Evolutionary conservation across 257 asterid genomes (phyloP), one percentile per base, ranked within the genome.

Genomic region (Petunia axillaris): DNA sequence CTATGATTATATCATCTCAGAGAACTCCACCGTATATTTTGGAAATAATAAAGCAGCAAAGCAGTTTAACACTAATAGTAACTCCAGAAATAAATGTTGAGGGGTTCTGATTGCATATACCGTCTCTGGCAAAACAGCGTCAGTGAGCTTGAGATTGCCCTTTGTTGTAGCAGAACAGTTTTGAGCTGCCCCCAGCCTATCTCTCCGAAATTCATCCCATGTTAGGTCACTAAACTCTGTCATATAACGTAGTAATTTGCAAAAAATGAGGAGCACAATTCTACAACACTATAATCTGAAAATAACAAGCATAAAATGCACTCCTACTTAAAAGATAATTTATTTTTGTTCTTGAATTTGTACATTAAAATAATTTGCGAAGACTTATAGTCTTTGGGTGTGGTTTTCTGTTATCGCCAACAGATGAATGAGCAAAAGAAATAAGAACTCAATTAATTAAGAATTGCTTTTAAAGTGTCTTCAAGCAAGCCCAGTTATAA

Each of bases 151-250:
- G 89, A 92, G 98, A 81, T 84, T 96, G 81, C 98, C 97, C 82
- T 74, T 92, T 25, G 83, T 79, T 64, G 99, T 96, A 64, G 99
- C 99, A 52, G 98, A 96, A 85, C 99, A 96, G 87, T 96, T 94
- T 82, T 96, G 98, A 84, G 99, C 91, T 67, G 98, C 99, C 81
- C 99, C 99, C 83, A 96, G 75, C 79, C 78, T 86, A 54, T 92
- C 91, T 77, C 68, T 87, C 6, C 84, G 91, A 91, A 96, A 96
- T 88, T 96, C 99, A 1, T 92, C 95, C 99, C 99, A 96, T 15
- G 98, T 92, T 96, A 94, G 38, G 82, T 96, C 99, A 82, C 97
- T 64, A 85, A 92, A 96, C 87, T 84, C 98, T 95, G 91, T 83
- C 66, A 68, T 43, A 50, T 75, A 46, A 53, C 74, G 80, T 5